These are phyloP conservation scores for Fusarium chlamydosporum DNA, from an alignment of 2,329 filamentous ascomycete species.

Conservation along the genomic window DNA sequence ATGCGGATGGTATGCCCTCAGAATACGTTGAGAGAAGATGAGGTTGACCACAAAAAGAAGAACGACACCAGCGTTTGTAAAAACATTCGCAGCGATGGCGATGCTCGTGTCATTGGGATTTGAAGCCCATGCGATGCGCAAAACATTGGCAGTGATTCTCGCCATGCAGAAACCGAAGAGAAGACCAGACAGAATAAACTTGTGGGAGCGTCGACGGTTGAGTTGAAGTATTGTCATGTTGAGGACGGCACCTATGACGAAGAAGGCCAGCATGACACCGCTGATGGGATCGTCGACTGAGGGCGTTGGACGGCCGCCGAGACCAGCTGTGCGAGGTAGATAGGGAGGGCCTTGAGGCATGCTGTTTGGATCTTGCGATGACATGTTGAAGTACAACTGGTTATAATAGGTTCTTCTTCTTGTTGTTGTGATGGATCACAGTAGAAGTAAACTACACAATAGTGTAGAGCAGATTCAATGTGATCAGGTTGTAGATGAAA, in stretches of 20 bases:
- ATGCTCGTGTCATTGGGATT: constrained; percentile 58
- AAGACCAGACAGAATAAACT: constrained; percentile 71
- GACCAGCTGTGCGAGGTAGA: constrained; percentile 59
- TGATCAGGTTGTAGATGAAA: not conserved
- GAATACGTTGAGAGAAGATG: constrained; percentile 80
- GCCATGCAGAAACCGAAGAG: constrained; percentile 72
- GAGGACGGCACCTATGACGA: constrained; percentile 64
- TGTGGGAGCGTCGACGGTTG: constrained; percentile 65
- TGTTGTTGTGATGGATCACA: no score
- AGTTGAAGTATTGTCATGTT: constrained; percentile 72
- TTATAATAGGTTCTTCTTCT: not conserved
- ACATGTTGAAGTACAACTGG: constrained; percentile 23
- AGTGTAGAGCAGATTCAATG: not conserved
- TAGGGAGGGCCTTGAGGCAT: constrained; percentile 56
- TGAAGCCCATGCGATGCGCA: constrained; percentile 68
- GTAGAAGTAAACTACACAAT: not conserved
- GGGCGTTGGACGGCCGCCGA: constrained; percentile 71
- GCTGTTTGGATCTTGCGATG: constrained; percentile 27
- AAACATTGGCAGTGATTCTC: constrained; percentile 64
- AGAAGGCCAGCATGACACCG: constrained; percentile 73
- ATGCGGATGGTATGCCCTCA: constrained; percentile 78
- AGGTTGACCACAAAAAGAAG: constrained; percentile 84
- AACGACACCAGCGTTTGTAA: constrained; percentile 80
- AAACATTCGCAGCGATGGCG: constrained; percentile 74
- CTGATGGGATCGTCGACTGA: constrained; percentile 75